These are phyloP conservation scores for Euphorbia pulcherrima DNA, from an alignment of 345 rosid genomes.

Conservation along the genomic window DNA sequence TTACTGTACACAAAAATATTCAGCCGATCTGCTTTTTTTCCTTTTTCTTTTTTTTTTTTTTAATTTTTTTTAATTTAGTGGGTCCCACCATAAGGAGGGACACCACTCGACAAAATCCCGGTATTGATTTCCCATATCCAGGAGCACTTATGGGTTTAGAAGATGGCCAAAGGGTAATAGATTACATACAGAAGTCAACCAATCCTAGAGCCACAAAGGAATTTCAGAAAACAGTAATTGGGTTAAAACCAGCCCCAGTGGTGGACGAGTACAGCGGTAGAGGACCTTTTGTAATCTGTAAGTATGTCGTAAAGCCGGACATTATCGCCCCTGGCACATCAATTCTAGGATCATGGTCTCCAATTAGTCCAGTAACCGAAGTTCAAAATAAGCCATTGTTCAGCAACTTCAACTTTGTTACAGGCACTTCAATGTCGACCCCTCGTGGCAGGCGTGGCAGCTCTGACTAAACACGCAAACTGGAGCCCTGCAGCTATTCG, in stretches of 20 bases:
- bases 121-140: constrained; percentile 31
- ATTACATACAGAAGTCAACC: constrained; percentile 23
- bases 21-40: no score
- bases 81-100: no score
- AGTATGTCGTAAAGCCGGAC: constrained; percentile 35
- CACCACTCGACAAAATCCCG: no score
- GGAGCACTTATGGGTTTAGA: constrained; percentile 27
- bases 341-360: constrained; percentile 43
- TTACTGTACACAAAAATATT: no score
- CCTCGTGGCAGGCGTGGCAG: constrained; percentile 49
- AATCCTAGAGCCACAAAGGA: constrained; percentile 26
- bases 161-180: constrained; percentile 25
- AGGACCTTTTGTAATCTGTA: constrained; percentile 41
- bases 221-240: constrained; percentile 33
- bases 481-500: constrained; percentile 48
- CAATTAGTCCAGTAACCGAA: constrained; percentile 23
- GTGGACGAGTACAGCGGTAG: constrained; percentile 36
- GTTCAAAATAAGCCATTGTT: constrained; percentile 14
- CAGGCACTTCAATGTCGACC: constrained; percentile 50
- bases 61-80: no score
- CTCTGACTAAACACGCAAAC: constrained; percentile 36
- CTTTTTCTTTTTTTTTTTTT: no score
- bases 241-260: constrained; percentile 38
- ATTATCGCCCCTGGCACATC: constrained; percentile 40
- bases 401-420: constrained; percentile 31